Base-by-base conservation (phyloP, 2,329 filamentous ascomycete genomes). In the Fonsecaea pedrosoi region DNA sequence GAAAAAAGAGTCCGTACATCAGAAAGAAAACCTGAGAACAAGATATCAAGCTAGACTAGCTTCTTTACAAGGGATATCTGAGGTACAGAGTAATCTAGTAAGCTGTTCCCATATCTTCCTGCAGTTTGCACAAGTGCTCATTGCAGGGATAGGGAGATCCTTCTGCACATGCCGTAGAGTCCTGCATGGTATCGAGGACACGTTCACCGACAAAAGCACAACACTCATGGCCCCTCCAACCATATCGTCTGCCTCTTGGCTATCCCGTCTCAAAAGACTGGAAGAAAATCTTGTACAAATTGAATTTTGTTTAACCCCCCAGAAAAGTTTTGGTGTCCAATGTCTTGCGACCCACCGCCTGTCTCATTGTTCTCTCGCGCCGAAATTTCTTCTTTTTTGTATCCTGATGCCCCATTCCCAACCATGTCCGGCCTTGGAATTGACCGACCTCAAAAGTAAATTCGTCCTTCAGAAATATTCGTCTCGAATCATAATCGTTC, bases 401-500 rank as follows among this genome's bases (percentile, higher is more conserved):
- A 38, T 25, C 34, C 35, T 30, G 15, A 58, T n/a, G 35, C 32
- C 35, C 37, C 2, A 2, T 18, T 5, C 34, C n/a, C 37, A 15
- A 30, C 55, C 55, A 34, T 42, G 25, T 42, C 37, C 35, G 18
- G 15, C 34, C 3, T 30, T 5, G 34, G 34, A 38, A 38, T 42
- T 38, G 55, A 48, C 34, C 50, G n/a, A 8, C 15, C 38, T 25
- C 37, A 38, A 42, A 53, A 58, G 54, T 58, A 38, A 66, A 59
- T 48, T 62, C 59, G 59, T 58, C 59, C 21, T 56, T 48, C 30
- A 48, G 56, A 60, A 60, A 55, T 25, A 58, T 63, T 61, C 65
- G 37, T 67, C 35, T 60, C 56, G 59, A 63, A 55, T 69, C 63
- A 57, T 69, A 61, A 62, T 69, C 67, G 59, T 65, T 64, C 64